Percentiles rank a stretch among this genome's conserved stretches.
Conservation (phyloP, 768 basidiomycete genomes). For the Butyriboletus loyo region DNA sequence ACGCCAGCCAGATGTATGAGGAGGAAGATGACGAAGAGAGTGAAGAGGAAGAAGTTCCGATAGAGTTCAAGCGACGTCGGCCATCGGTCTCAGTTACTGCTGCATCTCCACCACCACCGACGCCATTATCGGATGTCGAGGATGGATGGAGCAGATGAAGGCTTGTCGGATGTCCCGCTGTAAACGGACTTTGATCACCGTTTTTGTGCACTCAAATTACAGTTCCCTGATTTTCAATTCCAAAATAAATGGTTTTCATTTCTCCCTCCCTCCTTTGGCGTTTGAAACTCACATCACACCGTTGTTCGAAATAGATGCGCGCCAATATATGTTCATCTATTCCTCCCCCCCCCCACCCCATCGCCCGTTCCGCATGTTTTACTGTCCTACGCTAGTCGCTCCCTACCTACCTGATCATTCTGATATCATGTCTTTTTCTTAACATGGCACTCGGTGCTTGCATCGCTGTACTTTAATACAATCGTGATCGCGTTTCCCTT, state of each 20-base stretch:
- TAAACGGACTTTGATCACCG: constrained; percentile 13
- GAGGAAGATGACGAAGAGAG: constrained; percentile 34
- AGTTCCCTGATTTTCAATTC: constrained; percentile 18
- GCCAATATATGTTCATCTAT: constrained; percentile 6
- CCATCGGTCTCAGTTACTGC: constrained; percentile 30
- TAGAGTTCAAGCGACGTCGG: constrained; percentile 35
- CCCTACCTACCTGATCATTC: background rate
- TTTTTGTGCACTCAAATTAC: constrained; percentile 13
- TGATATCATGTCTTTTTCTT: constrained; percentile 7
- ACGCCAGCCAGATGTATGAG: constrained; percentile 32
- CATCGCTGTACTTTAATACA: constrained; percentile 22
- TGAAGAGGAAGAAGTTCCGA: constrained; percentile 37
- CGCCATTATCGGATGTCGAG: constrained; percentile 17
- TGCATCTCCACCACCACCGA: constrained; percentile 25
- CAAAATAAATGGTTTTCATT: background rate
- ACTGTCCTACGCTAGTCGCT: background rate
- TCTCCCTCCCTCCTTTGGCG: constrained; percentile 4
- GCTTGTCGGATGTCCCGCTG: background rate
- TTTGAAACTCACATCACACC: constrained; percentile 16
- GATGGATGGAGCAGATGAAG: constrained; percentile 11
- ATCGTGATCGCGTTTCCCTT: constrained; percentile 1
- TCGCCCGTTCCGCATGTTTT: background rate
- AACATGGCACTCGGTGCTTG: constrained; percentile 3
- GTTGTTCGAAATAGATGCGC: constrained; percentile 20
- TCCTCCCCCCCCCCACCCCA: background rate